Base-by-base conservation (phyloP, 441 rosid genomes). In the Jatropha podagrica region DNA sequence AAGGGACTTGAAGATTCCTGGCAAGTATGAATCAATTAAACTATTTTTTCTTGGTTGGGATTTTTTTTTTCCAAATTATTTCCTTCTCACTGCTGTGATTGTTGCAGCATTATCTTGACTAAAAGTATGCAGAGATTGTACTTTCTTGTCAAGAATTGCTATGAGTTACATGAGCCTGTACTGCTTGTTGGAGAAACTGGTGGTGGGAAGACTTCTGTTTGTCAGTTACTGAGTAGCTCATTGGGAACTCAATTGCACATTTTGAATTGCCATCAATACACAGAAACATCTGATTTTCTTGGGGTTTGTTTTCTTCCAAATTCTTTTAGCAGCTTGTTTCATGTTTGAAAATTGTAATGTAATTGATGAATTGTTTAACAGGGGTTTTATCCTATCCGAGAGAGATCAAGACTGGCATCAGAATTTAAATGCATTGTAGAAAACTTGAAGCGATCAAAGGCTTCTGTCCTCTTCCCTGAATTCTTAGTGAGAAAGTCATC, bases 131-230 rank as follows among this genome's bases (percentile, higher is more conserved):
- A 83, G 88, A 94, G 99, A 82, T 82, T 96, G 87, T 90, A 77
- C 83, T 92, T 85, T 79, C 98, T 96, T 67, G 89, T 96, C 40
- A 80, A 79, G 77, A 92, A 89, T 68, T 96, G 96, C 80, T 91
- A 88, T 80, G 86, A 91, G 88, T 80, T 94, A 77, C 93, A 84
- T 67, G 99, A 96, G 81, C 98, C 99, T 55, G 95, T 96, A 74
- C 97, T 96, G 63, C 99, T 96, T 82, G 98, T 94, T 82, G 99
- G 99, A 71, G 98, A 96, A 81, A 94, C 99, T 80, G 98, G 99
- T 68, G 98, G 99, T 76, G 99, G 99, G 65, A 96, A 94, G 90
- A 96, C 99, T 56, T 92, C 98, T 61, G 96, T 89, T 74, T 93
- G 99, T 85, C 98, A 96, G 86, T 78, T 91, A 77, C 85, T 96